phyloP scores from a whole-genome alignment of 2,329 filamentous ascomycete species.

The Scorias spongiosa region DNA sequence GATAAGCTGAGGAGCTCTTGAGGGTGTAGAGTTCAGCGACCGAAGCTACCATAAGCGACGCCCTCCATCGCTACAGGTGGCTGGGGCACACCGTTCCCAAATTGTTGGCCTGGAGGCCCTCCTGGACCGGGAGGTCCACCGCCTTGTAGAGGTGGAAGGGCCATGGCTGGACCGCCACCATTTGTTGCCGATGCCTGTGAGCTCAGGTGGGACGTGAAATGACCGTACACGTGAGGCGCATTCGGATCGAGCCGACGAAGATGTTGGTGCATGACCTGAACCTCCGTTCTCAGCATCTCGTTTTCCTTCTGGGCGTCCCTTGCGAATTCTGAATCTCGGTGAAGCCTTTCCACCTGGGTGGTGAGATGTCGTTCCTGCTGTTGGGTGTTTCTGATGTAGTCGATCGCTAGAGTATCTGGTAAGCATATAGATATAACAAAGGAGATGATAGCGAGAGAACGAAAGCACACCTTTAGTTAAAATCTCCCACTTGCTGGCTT shows the following conservation, averaged over 20 bases:
- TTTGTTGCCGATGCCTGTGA: slow-evolving; percentile 21
- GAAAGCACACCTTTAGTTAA: slow-evolving; percentile 58
- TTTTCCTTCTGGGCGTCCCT: slow-evolving; percentile 32
- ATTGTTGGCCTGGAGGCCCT: slow-evolving; percentile 8
- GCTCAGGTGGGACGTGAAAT: slow-evolving; percentile 28
- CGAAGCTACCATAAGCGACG: slow-evolving; percentile 25
- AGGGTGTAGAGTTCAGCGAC: background rate
- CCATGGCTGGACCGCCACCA: slow-evolving; percentile 11
- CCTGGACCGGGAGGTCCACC: slow-evolving; percentile 6
- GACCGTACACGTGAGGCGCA: slow-evolving; percentile 32
- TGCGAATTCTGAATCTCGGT: slow-evolving; percentile 28
- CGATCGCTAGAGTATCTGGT: slow-evolving; percentile 25
- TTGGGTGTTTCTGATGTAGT: slow-evolving; percentile 30
- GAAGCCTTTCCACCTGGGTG: slow-evolving; percentile 25
- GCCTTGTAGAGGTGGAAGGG: slow-evolving; percentile 22
- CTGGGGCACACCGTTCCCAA: slow-evolving; percentile 17
- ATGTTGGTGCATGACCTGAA: slow-evolving; percentile 30
- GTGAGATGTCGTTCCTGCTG: slow-evolving; percentile 24
- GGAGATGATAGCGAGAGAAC: background rate
- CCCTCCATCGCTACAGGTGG: slow-evolving; percentile 31
- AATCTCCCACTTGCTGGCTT: slow-evolving; percentile 83
- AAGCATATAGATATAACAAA: background rate
- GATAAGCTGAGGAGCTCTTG: no score
- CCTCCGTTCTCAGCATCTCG: slow-evolving; percentile 30
- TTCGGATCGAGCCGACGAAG: slow-evolving; percentile 31